phyloP scores from a whole-genome alignment of 768 basidiomycete species.

The Rhodotorula graminis region DNA sequence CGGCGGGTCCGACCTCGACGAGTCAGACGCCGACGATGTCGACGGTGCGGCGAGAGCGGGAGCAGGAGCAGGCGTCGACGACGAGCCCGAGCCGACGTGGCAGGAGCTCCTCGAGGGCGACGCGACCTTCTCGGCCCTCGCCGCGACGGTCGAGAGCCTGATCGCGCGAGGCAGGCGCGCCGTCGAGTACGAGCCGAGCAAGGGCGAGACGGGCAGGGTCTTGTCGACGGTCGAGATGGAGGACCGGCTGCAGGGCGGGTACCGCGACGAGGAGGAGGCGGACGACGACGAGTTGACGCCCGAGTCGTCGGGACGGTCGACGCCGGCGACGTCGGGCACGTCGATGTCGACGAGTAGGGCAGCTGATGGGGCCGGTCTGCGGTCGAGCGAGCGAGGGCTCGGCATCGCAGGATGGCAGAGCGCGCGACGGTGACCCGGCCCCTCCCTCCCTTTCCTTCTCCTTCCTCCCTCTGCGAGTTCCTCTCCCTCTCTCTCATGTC shows the following conservation, averaged over 20 bases:
- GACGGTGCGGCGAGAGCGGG: neutral
- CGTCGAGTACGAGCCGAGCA: conserved; percentile 46
- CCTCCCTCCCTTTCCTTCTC: neutral
- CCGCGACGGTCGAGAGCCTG: conserved; percentile 60
- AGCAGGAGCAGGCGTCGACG: conserved; percentile 37
- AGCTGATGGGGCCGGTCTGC: too few relatives aligned
- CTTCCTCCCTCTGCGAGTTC: neutral
- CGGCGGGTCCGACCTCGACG: conserved; percentile 48
- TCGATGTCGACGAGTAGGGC: neutral
- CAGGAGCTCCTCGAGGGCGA: conserved; percentile 44
- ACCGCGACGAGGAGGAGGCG: conserved; percentile 21
- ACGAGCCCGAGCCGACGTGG: conserved; percentile 52
- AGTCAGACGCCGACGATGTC: neutral
- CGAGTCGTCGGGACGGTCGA: neutral
- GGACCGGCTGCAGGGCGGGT: conserved; percentile 48
- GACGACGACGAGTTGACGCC: conserved; percentile 33
- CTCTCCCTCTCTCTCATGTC: too few relatives aligned
- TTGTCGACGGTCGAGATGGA: conserved; percentile 68
- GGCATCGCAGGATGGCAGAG: neutral
- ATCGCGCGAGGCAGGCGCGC: conserved; percentile 52
- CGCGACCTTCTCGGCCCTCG: conserved; percentile 60
- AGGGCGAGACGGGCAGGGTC: conserved; percentile 56
- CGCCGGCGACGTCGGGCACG: neutral
- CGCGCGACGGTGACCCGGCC: neutral
- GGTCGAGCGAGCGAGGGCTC: neutral